Percentiles rank a stretch among this genome's conserved stretches.
phyloP scores from a whole-genome alignment of 176 grass and related monocot genomes.

The maize (Zea mays) region Zm-B73-REFERENCE-NAM-5.0 NC_050098.1:25663501-25664000 shows the following conservation, averaged over 20 bases:
- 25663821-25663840: neutral
- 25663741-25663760: constrained; percentile 13
- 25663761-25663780: neutral
- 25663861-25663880: constrained; percentile 15
- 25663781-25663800: constrained; percentile 22
- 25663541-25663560: constrained; percentile 26
- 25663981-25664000: neutral
- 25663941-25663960: neutral
- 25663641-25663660: constrained; percentile 51
- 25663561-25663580: constrained; percentile 20
- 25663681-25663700: neutral
- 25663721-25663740: constrained; percentile 39
- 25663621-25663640: constrained; percentile 43
- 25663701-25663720: constrained; percentile 33
- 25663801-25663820: constrained; percentile 3
- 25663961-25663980: neutral
- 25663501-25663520: no score
- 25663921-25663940: constrained; percentile 1
- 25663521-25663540: constrained; percentile 4
- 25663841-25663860: constrained; percentile 1
- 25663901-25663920: neutral
- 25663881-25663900: neutral
- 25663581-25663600: constrained; percentile 26
- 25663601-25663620: constrained; percentile 38
- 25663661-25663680: constrained; percentile 1